Percentiles rank a stretch among this genome's conserved stretches.
These are phyloP conservation scores for Ganoderma sp. DNA, from an alignment of 1,284 basidiomycete species.

Conservation along the genomic window DNA sequence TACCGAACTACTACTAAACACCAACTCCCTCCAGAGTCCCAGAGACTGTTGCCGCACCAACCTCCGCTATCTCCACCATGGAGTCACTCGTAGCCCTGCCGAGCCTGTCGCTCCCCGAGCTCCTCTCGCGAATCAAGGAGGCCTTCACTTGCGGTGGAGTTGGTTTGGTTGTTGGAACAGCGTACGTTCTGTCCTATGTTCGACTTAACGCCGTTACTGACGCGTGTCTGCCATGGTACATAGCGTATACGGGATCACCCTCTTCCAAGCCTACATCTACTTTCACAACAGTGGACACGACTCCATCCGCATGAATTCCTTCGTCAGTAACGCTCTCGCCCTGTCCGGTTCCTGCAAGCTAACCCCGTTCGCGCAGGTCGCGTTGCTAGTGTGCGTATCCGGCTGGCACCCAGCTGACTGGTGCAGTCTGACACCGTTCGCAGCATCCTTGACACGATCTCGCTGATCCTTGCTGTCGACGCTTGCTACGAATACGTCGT, in stretches of 20 bases:
- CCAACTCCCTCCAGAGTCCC: background rate
- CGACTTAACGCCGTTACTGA: background rate
- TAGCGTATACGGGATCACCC: background rate
- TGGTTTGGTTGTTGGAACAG: background rate
- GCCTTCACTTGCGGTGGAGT: background rate
- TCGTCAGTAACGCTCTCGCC: background rate
- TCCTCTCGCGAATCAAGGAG: background rate
- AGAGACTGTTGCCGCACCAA: background rate
- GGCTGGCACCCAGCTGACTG: background rate
- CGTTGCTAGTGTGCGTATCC: background rate
- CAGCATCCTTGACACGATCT: background rate
- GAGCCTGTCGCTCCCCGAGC: background rate
- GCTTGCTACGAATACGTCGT: background rate
- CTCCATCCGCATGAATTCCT: background rate
- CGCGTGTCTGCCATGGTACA: background rate
- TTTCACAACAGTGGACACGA: background rate
- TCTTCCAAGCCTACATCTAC: slow-evolving; percentile 1
- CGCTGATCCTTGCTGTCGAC: background rate
- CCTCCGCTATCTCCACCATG: slow-evolving; percentile 1
- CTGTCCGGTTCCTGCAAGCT: background rate
- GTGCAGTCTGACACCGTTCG: background rate
- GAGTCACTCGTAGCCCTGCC: background rate
- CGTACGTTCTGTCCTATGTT: background rate
- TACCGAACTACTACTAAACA: background rate
- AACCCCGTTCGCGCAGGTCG: background rate